Evolutionary conservation across 352 stramenopile species (phyloP).

Genomic region (Aphanomyces cochlioides): DNA sequence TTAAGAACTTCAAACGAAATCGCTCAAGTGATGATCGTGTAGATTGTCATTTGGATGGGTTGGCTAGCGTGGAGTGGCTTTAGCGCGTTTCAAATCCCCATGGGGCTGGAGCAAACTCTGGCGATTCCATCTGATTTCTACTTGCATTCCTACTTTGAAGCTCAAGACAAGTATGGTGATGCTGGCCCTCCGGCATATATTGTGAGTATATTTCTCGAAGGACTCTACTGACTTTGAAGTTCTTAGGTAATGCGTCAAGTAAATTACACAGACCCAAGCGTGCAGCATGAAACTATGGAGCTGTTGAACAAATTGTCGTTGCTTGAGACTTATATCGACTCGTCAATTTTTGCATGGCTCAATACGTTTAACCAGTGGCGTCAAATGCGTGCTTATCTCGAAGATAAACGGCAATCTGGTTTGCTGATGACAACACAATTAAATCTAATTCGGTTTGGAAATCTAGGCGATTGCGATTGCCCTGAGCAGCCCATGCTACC

Average conservation of each 20-base stretch:
- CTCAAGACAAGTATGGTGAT: constrained; percentile 77
- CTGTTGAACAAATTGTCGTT: constrained; percentile 67
- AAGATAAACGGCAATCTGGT: constrained; percentile 58
- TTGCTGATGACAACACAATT: background rate
- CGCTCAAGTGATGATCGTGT: background rate
- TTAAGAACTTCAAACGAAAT: constrained; percentile 13
- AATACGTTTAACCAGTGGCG: constrained; percentile 86
- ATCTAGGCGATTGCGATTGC: constrained; percentile 49
- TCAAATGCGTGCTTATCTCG: constrained; percentile 75
- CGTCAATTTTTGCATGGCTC: constrained; percentile 84
- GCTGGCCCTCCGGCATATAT: constrained; percentile 86
- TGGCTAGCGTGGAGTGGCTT: constrained; percentile 43
- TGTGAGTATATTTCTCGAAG: constrained; percentile 36
- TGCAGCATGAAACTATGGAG: constrained; percentile 57
- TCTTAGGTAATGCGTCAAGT: constrained; percentile 38
- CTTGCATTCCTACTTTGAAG: constrained; percentile 85
- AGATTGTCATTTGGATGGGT: constrained; percentile 30
- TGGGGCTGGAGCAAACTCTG: constrained; percentile 86
- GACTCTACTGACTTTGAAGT: constrained; percentile 24
- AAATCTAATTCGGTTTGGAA: too few relatives aligned
- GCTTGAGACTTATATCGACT: constrained; percentile 73
- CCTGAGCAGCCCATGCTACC: constrained; percentile 69
- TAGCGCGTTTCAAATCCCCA: constrained; percentile 55
- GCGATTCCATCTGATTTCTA: constrained; percentile 86
- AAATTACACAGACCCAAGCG: constrained; percentile 64